A percentile compares a stretch with the other conserved stretches of the same genome.
These are phyloP conservation scores for Ananas comosus DNA, from an alignment of 176 grass and related monocot species.

Conservation along the genomic window DNA sequence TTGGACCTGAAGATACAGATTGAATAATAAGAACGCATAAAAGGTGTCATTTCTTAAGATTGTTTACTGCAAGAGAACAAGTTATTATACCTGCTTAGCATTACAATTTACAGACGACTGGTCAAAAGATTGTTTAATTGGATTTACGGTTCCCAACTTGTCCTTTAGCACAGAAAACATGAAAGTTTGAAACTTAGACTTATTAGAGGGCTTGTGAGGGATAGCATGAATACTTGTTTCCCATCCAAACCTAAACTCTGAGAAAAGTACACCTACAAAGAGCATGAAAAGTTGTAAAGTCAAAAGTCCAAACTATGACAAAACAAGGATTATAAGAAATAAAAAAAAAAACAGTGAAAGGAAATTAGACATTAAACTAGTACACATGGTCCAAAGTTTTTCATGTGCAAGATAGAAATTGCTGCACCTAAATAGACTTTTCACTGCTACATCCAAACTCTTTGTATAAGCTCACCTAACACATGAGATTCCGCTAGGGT, in stretches of 20 bases:
- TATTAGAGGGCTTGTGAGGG: conserved; percentile 40
- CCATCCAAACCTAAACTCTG: conserved; percentile 96
- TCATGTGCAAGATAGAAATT: conserved; percentile 13
- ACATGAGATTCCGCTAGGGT: conserved; percentile 96
- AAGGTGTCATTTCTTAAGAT: conserved; percentile 15
- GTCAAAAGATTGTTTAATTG: conserved; percentile 46
- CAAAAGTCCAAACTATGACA: background rate
- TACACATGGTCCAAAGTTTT: conserved; percentile 5
- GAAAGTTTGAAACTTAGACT: conserved; percentile 84
- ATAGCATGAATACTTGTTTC: conserved; percentile 66
- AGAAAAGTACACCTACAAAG: conserved; percentile 63
- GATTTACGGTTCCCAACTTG: conserved; percentile 31
- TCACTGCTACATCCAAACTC: background rate
- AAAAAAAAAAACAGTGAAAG: conserved; percentile 4
- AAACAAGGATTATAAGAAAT: background rate
- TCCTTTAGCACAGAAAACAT: conserved; percentile 73
- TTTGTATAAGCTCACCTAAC: conserved; percentile 42
- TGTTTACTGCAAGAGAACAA: conserved; percentile 7
- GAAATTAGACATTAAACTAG: conserved; percentile 6
- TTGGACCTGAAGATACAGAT: conserved; percentile 42
- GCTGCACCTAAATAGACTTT: background rate
- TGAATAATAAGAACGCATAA: conserved; percentile 4
- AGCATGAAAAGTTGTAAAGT: conserved; percentile 4
- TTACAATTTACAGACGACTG: conserved; percentile 45
- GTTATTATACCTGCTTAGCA: conserved; percentile 55